A percentile compares a stretch with the other conserved stretches of the same genome.
These are phyloP conservation scores for Fonsecaea monophora DNA, from an alignment of 2,329 filamentous ascomycete genomes.

Conservation along the genomic window DNA sequence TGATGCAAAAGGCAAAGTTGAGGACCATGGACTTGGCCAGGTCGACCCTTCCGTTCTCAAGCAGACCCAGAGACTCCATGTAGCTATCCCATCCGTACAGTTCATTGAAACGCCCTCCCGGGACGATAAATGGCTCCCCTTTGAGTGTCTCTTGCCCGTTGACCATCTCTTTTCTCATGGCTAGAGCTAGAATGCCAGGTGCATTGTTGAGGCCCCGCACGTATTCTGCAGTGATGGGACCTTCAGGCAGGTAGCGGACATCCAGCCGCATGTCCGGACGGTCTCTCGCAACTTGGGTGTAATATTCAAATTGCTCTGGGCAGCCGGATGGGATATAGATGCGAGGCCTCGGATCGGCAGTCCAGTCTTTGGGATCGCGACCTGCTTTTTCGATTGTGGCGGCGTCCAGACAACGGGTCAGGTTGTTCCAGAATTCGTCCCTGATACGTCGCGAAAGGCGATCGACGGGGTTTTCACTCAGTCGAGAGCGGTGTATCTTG, in stretches of 20 bases:
- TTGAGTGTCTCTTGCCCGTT: constrained; percentile 74
- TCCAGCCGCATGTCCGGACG: constrained; percentile 86
- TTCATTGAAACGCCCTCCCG: constrained; percentile 96
- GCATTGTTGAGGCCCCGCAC: constrained; percentile 84
- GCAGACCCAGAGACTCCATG: constrained; percentile 91
- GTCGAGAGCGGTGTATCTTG: constrained; percentile 84
- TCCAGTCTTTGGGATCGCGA: constrained; percentile 94
- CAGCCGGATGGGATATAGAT: constrained; percentile 88
- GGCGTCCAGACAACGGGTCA: constrained; percentile 89
- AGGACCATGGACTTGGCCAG: constrained; percentile 92
- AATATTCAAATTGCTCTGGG: constrained; percentile 89
- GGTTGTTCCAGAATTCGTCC: constrained; percentile 88
- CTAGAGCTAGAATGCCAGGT: constrained; percentile 87
- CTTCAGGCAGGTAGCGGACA: constrained; percentile 74
- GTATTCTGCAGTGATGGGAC: constrained; percentile 77
- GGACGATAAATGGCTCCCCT: constrained; percentile 94
- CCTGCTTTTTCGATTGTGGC: constrained; percentile 80
- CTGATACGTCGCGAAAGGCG: constrained; percentile 85
- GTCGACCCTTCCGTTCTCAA: constrained; percentile 83
- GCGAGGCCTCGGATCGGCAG: constrained; percentile 81
- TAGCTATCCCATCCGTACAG: constrained; percentile 99
- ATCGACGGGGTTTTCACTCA: constrained; percentile 95
- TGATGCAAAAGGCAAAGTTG: constrained; percentile 98
- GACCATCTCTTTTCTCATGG: constrained; percentile 75
- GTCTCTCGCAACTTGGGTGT: constrained; percentile 76